phyloP scores from a whole-genome alignment of 1,284 basidiomycete genomes.

The Ceratobasidium sp. region DNA sequence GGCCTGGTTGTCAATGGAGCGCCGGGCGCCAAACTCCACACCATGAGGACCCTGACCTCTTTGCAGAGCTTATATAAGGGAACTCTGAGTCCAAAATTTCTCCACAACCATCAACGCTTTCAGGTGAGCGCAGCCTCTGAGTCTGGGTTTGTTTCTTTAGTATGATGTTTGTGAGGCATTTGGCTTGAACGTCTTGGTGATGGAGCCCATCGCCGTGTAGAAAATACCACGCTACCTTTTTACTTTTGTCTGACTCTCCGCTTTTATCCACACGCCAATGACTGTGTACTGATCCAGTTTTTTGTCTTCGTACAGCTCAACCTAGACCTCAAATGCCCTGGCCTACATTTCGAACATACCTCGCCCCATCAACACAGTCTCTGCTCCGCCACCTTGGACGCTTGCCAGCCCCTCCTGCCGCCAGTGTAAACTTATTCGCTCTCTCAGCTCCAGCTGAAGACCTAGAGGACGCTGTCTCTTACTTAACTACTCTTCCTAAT shows the following conservation, averaged over 20 bases:
- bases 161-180: conserved; percentile 47
- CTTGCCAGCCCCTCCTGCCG: conserved; percentile 6
- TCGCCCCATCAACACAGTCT: conserved; percentile 39
- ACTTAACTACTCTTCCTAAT: conserved; percentile 28
- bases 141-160: background rate
- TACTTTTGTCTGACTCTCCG: conserved; percentile 18
- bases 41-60: conserved; percentile 16
- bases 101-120: background rate
- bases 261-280: background rate
- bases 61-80: conserved; percentile 11
- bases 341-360: conserved; percentile 29
- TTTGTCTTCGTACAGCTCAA: background rate
- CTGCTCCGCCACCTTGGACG: conserved; percentile 28
- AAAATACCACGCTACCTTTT: conserved; percentile 47
- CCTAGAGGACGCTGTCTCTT: conserved; percentile 18
- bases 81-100: conserved; percentile 19
- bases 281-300: background rate
- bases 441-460: conserved; percentile 31
- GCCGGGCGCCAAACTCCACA: background rate
- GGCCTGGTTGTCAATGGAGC: no score
- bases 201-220: conserved; percentile 46
- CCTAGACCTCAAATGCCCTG: background rate
- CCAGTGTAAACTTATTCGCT: conserved; percentile 31
- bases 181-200: conserved; percentile 45
- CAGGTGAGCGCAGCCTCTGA: conserved; percentile 11